Evolutionary conservation across 768 basidiomycete genomes (phyloP), one percentile per base, ranked within the genome.

Genomic region (Boletus insuetus): DNA sequence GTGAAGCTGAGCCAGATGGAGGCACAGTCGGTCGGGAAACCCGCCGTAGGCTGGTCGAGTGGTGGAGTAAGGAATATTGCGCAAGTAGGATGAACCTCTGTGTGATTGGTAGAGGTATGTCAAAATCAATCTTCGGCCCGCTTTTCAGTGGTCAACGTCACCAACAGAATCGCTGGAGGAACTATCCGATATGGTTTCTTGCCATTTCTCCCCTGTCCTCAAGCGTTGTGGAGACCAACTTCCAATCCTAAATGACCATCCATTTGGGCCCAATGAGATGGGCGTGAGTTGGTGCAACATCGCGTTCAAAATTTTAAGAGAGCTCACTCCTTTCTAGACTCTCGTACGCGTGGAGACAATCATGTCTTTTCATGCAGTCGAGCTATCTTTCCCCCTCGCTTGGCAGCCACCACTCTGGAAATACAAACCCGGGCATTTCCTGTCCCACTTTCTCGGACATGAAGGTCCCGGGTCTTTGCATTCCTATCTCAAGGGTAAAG

Each of bases 401-500:
- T 82, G 86, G 73, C 81, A 94, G 74, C 74, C 87, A 53, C 81
- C 80, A 53, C 70, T 84, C 64, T 83, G 92, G 91, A 81, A 84
- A 62, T 75, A 85, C 69, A 89, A 95, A 72, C 94, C 95, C 5
- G 82, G 77, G 6, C 70, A 81, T 51, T 88, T 91, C 69, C 67
- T 98, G 22, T 78, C 84, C 4, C 90, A 94, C 66, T 85, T 96
- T 64, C 72, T 94, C 32, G 94, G 94, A 0, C 93, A 98, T 66
- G 94, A 98, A 73, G 94, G 94, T 2, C 85, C 87, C 35, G 96
- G 96, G 2, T 98, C 96, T 1, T 73, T 98, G 31, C 81, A 91
- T 63, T 91, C 94, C 1, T 93, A 94, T 68, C 78, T 99, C 53
- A 98, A 96, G 74, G 78, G 79, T 58, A 89, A 87, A 65, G 91